phyloP scores from a whole-genome alignment of 2,329 filamentous ascomycete species.

The Macroventuria anomochaeta region DNA sequence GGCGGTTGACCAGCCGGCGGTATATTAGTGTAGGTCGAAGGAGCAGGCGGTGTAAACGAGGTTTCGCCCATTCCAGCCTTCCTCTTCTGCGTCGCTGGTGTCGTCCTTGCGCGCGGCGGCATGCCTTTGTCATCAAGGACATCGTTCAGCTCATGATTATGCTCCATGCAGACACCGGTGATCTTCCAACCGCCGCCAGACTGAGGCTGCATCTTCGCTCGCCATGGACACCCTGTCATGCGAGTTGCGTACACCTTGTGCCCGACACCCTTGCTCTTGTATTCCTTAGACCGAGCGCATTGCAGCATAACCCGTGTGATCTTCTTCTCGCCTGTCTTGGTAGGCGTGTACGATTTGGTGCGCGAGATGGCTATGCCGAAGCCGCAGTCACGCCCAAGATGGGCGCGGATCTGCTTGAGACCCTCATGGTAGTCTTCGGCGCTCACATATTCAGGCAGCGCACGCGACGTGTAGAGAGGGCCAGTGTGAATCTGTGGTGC shows the following conservation, averaged over 20 bases:
- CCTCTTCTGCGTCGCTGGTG: not conserved
- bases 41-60: conserved; percentile 9
- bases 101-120: conserved; percentile 20
- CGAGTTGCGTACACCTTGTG: conserved; percentile 18
- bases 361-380: conserved; percentile 22
- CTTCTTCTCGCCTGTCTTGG: conserved; percentile 18
- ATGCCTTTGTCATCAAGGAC: conserved; percentile 19
- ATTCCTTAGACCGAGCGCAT: conserved; percentile 21
- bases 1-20: not conserved
- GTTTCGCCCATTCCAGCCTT: not conserved
- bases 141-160: conserved; percentile 21
- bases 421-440: conserved; percentile 23
- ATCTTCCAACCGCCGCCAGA: conserved; percentile 19
- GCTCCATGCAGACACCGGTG: conserved; percentile 12
- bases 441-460: conserved; percentile 17
- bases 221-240: conserved; percentile 22
- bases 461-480: conserved; percentile 12
- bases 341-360: conserved; percentile 21
- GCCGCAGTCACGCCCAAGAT: conserved; percentile 21
- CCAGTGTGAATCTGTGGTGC: not conserved
- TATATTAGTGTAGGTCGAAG: conserved; percentile 12
- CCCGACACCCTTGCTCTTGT: conserved; percentile 19
- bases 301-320: conserved; percentile 23
- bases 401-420: conserved; percentile 21
- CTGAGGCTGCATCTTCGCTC: conserved; percentile 22